Evolutionary conservation across 73 alveolate genomes (phyloP).

Genomic region (Paramecium sonneborni): DNA sequence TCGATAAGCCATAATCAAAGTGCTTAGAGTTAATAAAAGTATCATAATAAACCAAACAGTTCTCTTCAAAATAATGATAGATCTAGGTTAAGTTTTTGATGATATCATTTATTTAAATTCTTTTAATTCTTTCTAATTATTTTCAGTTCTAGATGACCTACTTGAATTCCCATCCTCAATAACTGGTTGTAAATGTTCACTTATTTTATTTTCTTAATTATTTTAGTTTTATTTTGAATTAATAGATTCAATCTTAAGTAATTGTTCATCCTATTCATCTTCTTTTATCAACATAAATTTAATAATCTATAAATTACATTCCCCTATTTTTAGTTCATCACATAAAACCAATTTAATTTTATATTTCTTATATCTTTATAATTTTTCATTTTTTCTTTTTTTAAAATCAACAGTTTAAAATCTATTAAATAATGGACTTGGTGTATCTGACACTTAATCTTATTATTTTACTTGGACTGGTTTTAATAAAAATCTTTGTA

Average conservation of each 20-base stretch:
- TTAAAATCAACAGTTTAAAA: neutral
- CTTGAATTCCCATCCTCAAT: slow-evolving; percentile 16
- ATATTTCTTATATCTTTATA: neutral
- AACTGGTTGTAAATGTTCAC: neutral
- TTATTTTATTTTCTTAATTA: neutral
- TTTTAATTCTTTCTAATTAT: slow-evolving; percentile 24
- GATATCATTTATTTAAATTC: slow-evolving; percentile 56
- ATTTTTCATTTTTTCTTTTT: neutral
- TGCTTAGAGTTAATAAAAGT: neutral
- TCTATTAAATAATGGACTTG: slow-evolving; percentile 12
- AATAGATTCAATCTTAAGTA: neutral
- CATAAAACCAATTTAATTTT: neutral
- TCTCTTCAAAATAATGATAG: slow-evolving; percentile 46
- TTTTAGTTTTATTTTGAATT: neutral
- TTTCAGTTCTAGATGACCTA: slow-evolving; percentile 27
- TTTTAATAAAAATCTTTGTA: neutral
- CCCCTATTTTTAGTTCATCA: neutral
- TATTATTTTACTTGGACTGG: neutral
- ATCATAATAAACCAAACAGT: slow-evolving; percentile 58
- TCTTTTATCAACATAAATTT: neutral
- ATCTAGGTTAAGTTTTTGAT: slow-evolving; percentile 42
- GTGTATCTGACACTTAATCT: neutral
- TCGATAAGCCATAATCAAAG: slow-evolving; percentile 46
- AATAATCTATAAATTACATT: neutral
- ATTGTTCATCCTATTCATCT: neutral